Conservation (phyloP, 371 early-diverging fungal genomes). For the Conidiobolus incongruus region DNA sequence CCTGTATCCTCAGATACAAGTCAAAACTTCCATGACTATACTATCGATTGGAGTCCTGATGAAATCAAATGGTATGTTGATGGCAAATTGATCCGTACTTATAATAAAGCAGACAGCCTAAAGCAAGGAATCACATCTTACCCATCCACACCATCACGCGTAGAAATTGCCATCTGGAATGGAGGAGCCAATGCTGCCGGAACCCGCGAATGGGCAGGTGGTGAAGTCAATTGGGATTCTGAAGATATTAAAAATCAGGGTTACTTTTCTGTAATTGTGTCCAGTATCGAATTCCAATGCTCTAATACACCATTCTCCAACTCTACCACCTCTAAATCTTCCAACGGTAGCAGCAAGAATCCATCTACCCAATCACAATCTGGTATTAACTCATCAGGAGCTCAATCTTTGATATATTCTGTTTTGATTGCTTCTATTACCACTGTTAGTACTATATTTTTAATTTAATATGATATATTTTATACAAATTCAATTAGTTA, state of each 20-base stretch:
- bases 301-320: neutral
- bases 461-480: no score
- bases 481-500: no score
- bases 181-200: conserved; percentile 30
- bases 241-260: conserved; percentile 3
- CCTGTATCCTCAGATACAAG: conserved; percentile 9
- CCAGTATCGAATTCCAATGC: neutral
- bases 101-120: conserved; percentile 16
- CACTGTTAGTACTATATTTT: no score
- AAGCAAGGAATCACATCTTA: conserved; percentile 12
- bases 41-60: conserved; percentile 19
- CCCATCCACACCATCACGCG: conserved; percentile 24
- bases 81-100: conserved; percentile 16
- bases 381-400: no score
- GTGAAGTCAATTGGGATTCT: conserved; percentile 18
- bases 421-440: no score
- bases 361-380: no score
- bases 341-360: no score
- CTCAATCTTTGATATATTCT: no score
- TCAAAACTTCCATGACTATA: conserved; percentile 13
- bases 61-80: conserved; percentile 19
- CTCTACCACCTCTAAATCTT: no score
- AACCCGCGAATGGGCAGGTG: conserved; percentile 39
- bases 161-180: conserved; percentile 39
- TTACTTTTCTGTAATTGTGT: conserved; percentile 1